Evolutionary conservation across 2,329 filamentous ascomycete species (phyloP), one percentile per base, ranked within the genome.

Genomic region (Colletotrichum viniferum): DNA sequence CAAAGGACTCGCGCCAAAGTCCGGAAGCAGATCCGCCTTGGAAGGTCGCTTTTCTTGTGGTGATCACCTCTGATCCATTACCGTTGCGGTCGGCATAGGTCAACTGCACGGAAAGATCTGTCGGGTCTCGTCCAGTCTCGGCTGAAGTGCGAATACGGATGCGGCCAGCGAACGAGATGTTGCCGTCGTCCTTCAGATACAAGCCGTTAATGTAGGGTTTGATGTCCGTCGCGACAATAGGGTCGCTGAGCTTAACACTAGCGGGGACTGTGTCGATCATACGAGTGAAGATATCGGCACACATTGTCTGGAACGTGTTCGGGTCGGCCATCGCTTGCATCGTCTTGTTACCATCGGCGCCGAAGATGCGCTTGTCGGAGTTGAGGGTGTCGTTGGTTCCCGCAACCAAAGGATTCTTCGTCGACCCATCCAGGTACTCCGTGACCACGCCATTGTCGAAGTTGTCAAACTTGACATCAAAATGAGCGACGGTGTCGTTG

Each of bases 371-470:
- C 69, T 80, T 81, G 75, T 90, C 88, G 0, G 87, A 88, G 76
- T 80, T 82, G 7, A 81, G 78, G 2, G 83, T 84, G 5, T 81
- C 79, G 71, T 87, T 85, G 48, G 82, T 79, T 3, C 82, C 82
- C 58, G 85, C 82, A 1, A 86, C 83, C 26, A 90, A 80, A 3
- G 87, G 85, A 78, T 89, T 85, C 34, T 81, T 83, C 24, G 85
- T 85, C 1, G 81, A 84, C 6, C 84, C 84, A 21, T 81, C 81
- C 10, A 89, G 65, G 63, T 86, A 89, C 71, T 88, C 86, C 1
- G 82, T 83, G 5, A 85, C 86, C 61, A 89, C 81, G 1, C 79
- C 82, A 48, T 86, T 86, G 69, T 89, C 87, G 62, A 89, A 88
- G 4, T 85, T 86, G 71, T 89, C 86, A 58, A 88, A 88, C 5